These are phyloP conservation scores for Plantago coronopus DNA, from an alignment of 305 asterid species.

Conservation along the genomic window DNA sequence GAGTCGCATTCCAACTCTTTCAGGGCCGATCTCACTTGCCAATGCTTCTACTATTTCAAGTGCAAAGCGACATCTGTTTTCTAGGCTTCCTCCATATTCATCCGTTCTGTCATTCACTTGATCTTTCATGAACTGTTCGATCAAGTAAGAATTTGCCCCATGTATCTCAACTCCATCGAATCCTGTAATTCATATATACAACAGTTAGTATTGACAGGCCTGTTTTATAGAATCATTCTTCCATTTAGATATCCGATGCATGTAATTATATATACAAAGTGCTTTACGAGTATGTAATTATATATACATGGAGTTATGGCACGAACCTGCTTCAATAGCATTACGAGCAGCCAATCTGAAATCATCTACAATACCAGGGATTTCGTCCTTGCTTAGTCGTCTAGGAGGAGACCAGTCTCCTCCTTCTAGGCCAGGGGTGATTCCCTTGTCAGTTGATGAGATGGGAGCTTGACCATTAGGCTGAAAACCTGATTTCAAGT, in stretches of 20 bases:
- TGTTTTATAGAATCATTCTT: too few species aligned
- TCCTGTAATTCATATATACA: constrained; percentile 15
- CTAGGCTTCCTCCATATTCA: constrained; percentile 29
- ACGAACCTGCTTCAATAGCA: constrained; percentile 38
- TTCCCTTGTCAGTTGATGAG: constrained; percentile 27
- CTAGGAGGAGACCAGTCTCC: constrained; percentile 33
- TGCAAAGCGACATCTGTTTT: constrained; percentile 30
- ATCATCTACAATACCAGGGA: constrained; percentile 25
- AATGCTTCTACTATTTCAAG: constrained; percentile 27
- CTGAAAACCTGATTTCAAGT: constrained; percentile 22
- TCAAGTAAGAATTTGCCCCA: constrained; percentile 24
- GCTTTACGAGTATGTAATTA: not conserved
- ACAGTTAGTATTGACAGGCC: not conserved
- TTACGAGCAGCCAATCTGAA: constrained; percentile 35
- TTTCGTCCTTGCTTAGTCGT: constrained; percentile 30
- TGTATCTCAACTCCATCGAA: constrained; percentile 40
- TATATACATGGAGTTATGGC: not conserved
- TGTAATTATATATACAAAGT: not conserved
- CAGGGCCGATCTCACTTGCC: constrained; percentile 23
- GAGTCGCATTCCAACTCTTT: constrained; percentile 26
- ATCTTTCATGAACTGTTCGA: constrained; percentile 32
- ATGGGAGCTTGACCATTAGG: constrained; percentile 32
- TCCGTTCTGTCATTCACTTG: too few species aligned
- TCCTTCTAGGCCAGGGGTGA: constrained; percentile 23
- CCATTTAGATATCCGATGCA: not conserved